These are phyloP conservation scores for Ascochyta lentis DNA, from an alignment of 2,329 filamentous ascomycete genomes.

Conservation along the genomic window DNA sequence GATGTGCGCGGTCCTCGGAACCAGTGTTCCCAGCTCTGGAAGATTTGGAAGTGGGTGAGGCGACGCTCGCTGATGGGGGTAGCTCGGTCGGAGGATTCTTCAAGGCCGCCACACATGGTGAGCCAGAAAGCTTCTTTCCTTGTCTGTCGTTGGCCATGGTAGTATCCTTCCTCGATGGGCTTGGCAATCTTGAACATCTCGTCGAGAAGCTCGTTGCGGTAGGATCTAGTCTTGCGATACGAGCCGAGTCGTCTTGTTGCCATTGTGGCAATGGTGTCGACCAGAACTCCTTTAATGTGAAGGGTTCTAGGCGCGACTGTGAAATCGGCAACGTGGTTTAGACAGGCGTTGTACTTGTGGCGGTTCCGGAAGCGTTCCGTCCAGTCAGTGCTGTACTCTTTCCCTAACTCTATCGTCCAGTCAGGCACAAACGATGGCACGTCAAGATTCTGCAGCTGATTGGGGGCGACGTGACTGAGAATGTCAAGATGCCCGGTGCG, in stretches of 20 bases:
- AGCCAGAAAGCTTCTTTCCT: conserved; percentile 14
- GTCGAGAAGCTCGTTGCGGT: conserved; percentile 3
- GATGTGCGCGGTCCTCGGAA: conserved; percentile 7
- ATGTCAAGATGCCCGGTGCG: conserved; percentile 3
- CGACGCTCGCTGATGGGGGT: background rate
- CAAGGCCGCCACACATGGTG: conserved; percentile 5
- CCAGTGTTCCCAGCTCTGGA: conserved; percentile 7
- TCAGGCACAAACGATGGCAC: conserved; percentile 7
- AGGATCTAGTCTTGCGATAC: conserved; percentile 3
- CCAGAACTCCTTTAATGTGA: background rate
- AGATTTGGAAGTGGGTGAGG: background rate
- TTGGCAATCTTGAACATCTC: conserved; percentile 4
- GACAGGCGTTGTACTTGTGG: conserved; percentile 4
- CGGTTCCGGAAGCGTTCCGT: background rate
- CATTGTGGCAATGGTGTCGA: background rate
- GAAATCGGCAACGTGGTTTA: background rate
- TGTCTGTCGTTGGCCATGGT: background rate
- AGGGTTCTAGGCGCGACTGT: background rate
- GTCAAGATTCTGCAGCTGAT: conserved; percentile 2
- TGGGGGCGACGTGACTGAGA: conserved; percentile 5
- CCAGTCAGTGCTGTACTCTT: conserved; percentile 11
- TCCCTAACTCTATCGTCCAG: conserved; percentile 6
- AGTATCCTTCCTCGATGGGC: background rate
- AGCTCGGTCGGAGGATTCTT: background rate
- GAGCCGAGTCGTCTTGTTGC: background rate